phyloP scores from a whole-genome alignment of 305 asterid species.

The Plantago coronopus region DNA sequence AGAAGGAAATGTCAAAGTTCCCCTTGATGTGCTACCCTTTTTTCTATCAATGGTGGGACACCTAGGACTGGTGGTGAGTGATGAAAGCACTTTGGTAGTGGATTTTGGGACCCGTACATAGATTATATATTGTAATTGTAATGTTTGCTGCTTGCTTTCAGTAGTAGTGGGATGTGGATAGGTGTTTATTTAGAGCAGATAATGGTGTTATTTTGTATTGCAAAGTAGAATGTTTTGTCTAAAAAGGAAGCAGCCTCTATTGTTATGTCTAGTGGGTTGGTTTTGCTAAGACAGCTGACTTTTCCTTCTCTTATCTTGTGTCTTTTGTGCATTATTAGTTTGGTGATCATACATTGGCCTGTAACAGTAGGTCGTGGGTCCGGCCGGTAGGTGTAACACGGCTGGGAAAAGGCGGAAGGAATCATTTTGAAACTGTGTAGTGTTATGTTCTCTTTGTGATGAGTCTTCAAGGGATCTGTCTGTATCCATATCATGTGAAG shows the following conservation, averaged over 20 bases:
- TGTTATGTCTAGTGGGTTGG: slow-evolving; percentile 28
- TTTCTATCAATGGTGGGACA: slow-evolving; percentile 50
- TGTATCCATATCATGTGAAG: too few relatives aligned
- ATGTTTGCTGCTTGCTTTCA: slow-evolving; percentile 30
- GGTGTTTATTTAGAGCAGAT: slow-evolving; percentile 23
- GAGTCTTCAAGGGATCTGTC: too few relatives aligned
- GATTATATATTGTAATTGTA: slow-evolving; percentile 31
- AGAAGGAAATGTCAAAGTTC: slow-evolving; percentile 38
- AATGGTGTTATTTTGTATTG: slow-evolving; percentile 30
- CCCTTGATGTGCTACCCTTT: slow-evolving; percentile 38
- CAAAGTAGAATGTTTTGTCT: slow-evolving; percentile 35
- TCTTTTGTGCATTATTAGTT: slow-evolving; percentile 29
- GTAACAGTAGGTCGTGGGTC: too few relatives aligned
- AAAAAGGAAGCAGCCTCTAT: slow-evolving; percentile 25
- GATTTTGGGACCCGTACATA: slow-evolving; percentile 46
- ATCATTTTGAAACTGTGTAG: too few relatives aligned
- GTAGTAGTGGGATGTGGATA: slow-evolving; percentile 31
- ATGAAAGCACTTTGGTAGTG: slow-evolving; percentile 54
- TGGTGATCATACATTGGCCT: slow-evolving; percentile 23
- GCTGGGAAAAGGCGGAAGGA: too few relatives aligned
- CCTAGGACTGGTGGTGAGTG: slow-evolving; percentile 41
- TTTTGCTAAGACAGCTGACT: slow-evolving; percentile 36
- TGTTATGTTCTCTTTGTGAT: too few relatives aligned
- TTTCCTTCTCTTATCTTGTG: slow-evolving; percentile 28
- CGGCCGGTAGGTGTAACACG: too few relatives aligned